Evolutionary conservation across 1,139 yeast species (phyloP), one percentile per base, ranked within the genome.

Genomic region (Candida sp.): DNA sequence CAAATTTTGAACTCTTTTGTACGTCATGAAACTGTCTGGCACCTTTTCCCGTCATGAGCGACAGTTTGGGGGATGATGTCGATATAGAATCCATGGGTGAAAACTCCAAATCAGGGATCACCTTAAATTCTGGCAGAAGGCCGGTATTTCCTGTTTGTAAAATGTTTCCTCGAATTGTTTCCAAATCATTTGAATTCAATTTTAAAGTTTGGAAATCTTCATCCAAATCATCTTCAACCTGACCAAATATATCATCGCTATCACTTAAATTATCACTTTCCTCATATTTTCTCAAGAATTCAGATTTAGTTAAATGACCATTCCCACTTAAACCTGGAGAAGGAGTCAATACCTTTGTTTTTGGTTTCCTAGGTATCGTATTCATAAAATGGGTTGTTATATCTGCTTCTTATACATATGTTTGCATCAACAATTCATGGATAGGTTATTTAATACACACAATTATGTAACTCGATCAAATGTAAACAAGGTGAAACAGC

Each of bases 161-260:
- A 21, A 41, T 21, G 33, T 19, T 32, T 19, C 27, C 21, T 27
- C 30, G 33, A 30, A 37, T 15, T 3, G 35, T 33, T 25, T 36
- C 39, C 11, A 36, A 23, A 21, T 37, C 39, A 29, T 37, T 11
- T 23, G 21, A 15, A 36, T 33, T 40, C n/a, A 37, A 8, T 9
- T 41, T 36, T 22, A 41, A 33, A 3, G 43, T 41, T 15, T 44
- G 39, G 32, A 48, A 44, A 11, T 48, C 49, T 12, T 36, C 45
- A 45, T 42, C 53, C 42, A 27, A 38, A 12, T 44, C 50, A 41
- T 40, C 51, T 41, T 58, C 63, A 5, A 50, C 53, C 45, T 60
- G 60, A 2, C 70, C 71, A 53, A 67, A 66, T 25, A 66, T 60
- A 39, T 66, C 68, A 43, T 64, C 66, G 11, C 49, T 49, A 22